Evolutionary conservation across 805 yeast genomes (phyloP).

Genomic region (Diddensiella santjacobensis): DNA sequence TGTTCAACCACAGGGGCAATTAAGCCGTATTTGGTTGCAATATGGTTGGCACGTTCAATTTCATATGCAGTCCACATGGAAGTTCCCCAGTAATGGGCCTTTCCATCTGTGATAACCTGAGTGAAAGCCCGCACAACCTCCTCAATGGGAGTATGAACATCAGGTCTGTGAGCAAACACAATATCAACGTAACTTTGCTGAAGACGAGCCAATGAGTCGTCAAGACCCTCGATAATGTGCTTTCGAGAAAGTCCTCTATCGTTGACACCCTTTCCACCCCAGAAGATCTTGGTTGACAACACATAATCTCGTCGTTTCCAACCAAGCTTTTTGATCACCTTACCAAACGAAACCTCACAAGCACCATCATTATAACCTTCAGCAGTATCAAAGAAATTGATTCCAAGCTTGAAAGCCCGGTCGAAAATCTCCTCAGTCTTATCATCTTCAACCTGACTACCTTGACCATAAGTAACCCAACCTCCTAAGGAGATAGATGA

Average conservation of each 20-base stretch:
- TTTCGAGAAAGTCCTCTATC: slow-evolving; percentile 32
- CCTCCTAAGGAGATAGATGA: slow-evolving; percentile 34
- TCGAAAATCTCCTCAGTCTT: slow-evolving; percentile 28
- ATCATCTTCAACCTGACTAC: slow-evolving; percentile 25
- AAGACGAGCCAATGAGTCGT: slow-evolving; percentile 29
- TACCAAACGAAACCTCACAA: slow-evolving; percentile 31
- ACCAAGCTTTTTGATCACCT: slow-evolving; percentile 29
- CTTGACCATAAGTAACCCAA: slow-evolving; percentile 32
- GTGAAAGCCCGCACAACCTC: slow-evolving; percentile 34
- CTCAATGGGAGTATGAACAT: slow-evolving; percentile 30
- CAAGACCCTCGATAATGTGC: slow-evolving; percentile 33
- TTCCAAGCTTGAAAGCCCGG: slow-evolving; percentile 31
- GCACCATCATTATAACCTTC: slow-evolving; percentile 30
- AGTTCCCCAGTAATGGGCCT: slow-evolving; percentile 35
- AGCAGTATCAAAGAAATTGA: slow-evolving; percentile 35
- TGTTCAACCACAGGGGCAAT: slow-evolving; percentile 34
- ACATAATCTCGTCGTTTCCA: slow-evolving; percentile 33
- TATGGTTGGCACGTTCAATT: slow-evolving; percentile 34
- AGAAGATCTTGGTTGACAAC: slow-evolving; percentile 32
- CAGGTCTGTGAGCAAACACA: slow-evolving; percentile 35
- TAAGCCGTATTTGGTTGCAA: slow-evolving; percentile 31
- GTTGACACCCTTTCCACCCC: slow-evolving; percentile 30
- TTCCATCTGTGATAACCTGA: slow-evolving; percentile 31
- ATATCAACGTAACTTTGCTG: slow-evolving; percentile 33
- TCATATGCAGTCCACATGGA: slow-evolving; percentile 34